Evolutionary conservation across 1,139 yeast genomes (phyloP), one percentile per base, ranked within the genome.

Genomic region (Pichia sp.): DNA sequence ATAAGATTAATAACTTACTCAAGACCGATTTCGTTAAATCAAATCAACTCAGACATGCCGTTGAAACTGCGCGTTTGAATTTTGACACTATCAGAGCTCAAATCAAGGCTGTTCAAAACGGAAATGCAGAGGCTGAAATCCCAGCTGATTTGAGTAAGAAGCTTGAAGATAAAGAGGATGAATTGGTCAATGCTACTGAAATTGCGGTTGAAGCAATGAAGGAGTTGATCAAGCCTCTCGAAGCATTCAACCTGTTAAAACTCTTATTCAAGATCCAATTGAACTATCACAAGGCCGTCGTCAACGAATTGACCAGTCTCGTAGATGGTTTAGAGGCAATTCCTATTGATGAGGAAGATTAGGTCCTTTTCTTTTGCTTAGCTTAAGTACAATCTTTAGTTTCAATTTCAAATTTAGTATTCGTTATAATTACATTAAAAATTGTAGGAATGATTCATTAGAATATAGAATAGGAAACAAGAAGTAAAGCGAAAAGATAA

Each of bases 191-290:
- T 50, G 83, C 85, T 19, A 82, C 87, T 8, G 80, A 80, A 41
- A 64, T 68, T 22, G 91, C 91, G 1, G 91, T 80, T n/a, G 71
- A 74, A 49, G 75, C 75, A 39, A 81, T 83, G 91, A 77, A 79
- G 58, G 73, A 69, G 45, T 64, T 82, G 41, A 74, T 83, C 50
- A 74, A 71, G 44, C 86, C 88, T 27, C 65, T 77, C 12, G 81
- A 77, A 55, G 66, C 77, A 37, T 66, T 82, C 35, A 67, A 72
- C 41, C 63, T 82, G 50, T 64, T 83, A 46, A 77, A 77, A 51
- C 63, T 77, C 13, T 74, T 80, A 51, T 73, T 75, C 44, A 64
- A 69, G 47, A 80, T 84, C 39, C 91, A 81, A 60, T 65, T 74
- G 52, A 78, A 77, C 40, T 81, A 74, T 60, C 78, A 76, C 55